Evolutionary conservation across 352 stramenopile species (phyloP), one percentile per base, ranked within the genome.

Genomic region (Phytophthora quininea): DNA sequence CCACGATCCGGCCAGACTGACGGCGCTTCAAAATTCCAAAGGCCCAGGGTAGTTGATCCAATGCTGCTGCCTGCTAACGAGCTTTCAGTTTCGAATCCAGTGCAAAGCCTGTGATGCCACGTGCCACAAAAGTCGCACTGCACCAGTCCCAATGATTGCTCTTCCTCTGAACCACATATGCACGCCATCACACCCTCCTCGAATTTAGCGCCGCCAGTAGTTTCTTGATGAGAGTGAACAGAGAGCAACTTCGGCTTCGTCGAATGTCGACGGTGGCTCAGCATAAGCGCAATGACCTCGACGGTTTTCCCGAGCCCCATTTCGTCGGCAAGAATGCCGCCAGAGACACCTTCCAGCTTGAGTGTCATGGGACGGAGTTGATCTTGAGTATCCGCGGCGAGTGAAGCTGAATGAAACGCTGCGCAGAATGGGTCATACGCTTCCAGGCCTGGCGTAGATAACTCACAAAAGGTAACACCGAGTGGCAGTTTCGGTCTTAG

Each of bases 271-370:
- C 69, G 76, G 47, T 91, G 66, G 48, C 76, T 82, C 33, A 91
- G 49, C 29, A 89, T 61, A 8, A 89, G 64, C 37, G 84, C 57
- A 30, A 89, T 84, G 51, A 96, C 86, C 58, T 95, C 88, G 1
- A 97, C 88, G 0, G 90, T 97, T 74, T 97, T 90, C 31, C 95
- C 77, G 49, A 94, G 65, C 10, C 95, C 95, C 94, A 98, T 98
- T 63, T 94, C 88, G 59, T 98, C 95, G 2, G 91, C 92, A 50
- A 98, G 73, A 58, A 98, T 97, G 0, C 95, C 94, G 55, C 93
- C 94, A 24, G 69, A 75, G 4, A 91, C 54, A 6, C 8, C 69
- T 43, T 29, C 70, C 53, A 68, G 51, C 35, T 65, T 32, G 24
- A 74, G 45, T 9, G 6, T 30, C 35, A 54, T 29, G 1, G 67